Base-by-base conservation (phyloP, 352 stramenopile species). In the Phytophthora colocasiae region DNA sequence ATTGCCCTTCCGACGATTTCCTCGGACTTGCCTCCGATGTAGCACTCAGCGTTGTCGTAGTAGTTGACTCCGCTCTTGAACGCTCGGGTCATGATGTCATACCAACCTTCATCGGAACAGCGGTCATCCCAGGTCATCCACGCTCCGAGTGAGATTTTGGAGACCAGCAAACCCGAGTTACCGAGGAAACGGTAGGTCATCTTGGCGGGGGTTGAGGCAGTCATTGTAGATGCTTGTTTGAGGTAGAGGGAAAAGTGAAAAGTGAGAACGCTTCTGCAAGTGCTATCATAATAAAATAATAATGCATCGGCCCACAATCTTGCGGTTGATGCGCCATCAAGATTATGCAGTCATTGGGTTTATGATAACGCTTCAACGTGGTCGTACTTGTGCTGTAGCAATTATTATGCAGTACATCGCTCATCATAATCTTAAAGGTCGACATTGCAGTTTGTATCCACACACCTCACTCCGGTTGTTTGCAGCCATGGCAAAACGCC, bases 21-120 rank as follows among this genome's bases (percentile, higher is more conserved):
- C 29, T 79, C 73, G 19, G 62, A 69, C 36, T 80, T 52, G 55
- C 68, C 74, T 11, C 51, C 17, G 9, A 63, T 59, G 36, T 87
- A 87, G 5, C 48, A 44, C 63, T 80, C 75, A 4, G 78, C 77
- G 8, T 66, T 86, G 71, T 86, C 77, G 41, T 79, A 68, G 41
- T 86, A 75, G 54, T 82, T 84, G 58, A 88, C 63, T 4, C 74
- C 79, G 27, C 56, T 40, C 50, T 86, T 66, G 66, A 71, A 76
- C 0, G 69, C 73, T 6, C 56, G 39, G 40, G 47, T 66, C 65
- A 78, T 77, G 59, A 81, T 68, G 14, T 70, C 66, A 44, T 78
- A 78, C 63, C 56, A 69, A 12, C 49, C 57, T 14, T 55, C 47
- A 12, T 63, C 51, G 9, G 58, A 46, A 46, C 45, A 70, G 9